phyloP scores from a whole-genome alignment of 306 rosid species.

The Phaseolus lunatus region DNA sequence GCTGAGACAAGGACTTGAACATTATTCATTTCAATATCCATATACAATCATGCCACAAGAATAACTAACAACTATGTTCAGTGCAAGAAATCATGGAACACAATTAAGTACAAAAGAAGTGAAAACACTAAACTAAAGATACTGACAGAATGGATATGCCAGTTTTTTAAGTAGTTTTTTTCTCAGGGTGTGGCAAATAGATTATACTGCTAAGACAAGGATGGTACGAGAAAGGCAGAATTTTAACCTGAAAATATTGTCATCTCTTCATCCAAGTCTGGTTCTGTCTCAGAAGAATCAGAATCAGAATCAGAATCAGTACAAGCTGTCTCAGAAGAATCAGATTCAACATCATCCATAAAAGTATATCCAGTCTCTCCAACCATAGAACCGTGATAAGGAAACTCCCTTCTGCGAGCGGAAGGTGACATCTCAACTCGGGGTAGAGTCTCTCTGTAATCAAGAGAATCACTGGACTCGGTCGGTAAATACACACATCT shows the following conservation, averaged over 20 bases:
- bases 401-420: slow-evolving; percentile 51
- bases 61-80: slow-evolving; percentile 12
- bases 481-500: slow-evolving; percentile 60
- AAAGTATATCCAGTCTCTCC: slow-evolving; percentile 69
- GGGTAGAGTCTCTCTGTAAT: slow-evolving; percentile 59
- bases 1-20: background rate
- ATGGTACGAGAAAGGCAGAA: slow-evolving; percentile 24
- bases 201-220: background rate
- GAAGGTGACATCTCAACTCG: slow-evolving; percentile 60
- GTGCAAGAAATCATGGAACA: slow-evolving; percentile 10
- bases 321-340: slow-evolving; percentile 69
- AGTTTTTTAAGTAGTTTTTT: background rate
- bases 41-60: slow-evolving; percentile 7
- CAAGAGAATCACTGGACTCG: slow-evolving; percentile 75
- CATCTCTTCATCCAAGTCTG: slow-evolving; percentile 70
- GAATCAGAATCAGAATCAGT: slow-evolving; percentile 64
- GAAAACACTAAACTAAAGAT: slow-evolving; percentile 13
- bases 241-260: slow-evolving; percentile 70
- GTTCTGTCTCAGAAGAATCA: slow-evolving; percentile 83
- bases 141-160: background rate
- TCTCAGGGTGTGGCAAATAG: background rate
- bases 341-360: slow-evolving; percentile 62
- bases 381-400: slow-evolving; percentile 58
- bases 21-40: slow-evolving; percentile 29
- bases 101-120: background rate